Evolutionary conservation across 2,329 filamentous ascomycete species (phyloP), one percentile per base, ranked within the genome.

Genomic region (Aureobasidium musti): DNA sequence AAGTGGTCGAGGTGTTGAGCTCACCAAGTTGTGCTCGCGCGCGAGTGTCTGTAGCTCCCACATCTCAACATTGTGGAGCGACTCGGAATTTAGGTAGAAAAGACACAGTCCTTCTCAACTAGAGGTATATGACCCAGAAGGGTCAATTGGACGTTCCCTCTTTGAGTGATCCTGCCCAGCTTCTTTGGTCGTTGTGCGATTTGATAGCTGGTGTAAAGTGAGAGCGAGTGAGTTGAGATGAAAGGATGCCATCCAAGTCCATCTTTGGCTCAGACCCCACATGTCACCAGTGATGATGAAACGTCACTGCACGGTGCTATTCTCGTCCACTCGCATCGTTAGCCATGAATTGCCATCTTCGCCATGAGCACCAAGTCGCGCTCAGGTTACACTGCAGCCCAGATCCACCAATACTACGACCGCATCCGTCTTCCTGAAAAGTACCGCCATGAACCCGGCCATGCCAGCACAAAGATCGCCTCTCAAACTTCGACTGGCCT

Each of bases 381-480:
- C 3, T n/a, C 37, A 5, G 52, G 45, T 41, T 69, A 67, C 50
- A 64, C 65, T 61, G 26, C 69, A n/a, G 65, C 67, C 26, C 69
- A 73, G 47, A 65, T 73, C 11, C 53, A 70, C 33, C 67, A 60
- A 23, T 75, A 74, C 70, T 74, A 72, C 67, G 67, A 73, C 60
- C 69, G 73, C 54, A 72, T 76, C 64, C 67, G 37, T 39, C 67
- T 76, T 2, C 71, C 73, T 11, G 35, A 49, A 5, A 33, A 5
- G 5, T 56, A 67, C 45, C 67, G 68, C 49, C 65, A 67, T 41
- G 65, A 59, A 6, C 59, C 66, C 5, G 57, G 47, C 17, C n/a
- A 26, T 21, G 50, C 45, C 19, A 45, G 37, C 30, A 35, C 59
- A 13, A 23, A 53, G 30, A n/a, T 67, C 11, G 66, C 66, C 8